phyloP scores from a whole-genome alignment of 371 early-diverging fungal species.

The Ordospora colligata region DNA sequence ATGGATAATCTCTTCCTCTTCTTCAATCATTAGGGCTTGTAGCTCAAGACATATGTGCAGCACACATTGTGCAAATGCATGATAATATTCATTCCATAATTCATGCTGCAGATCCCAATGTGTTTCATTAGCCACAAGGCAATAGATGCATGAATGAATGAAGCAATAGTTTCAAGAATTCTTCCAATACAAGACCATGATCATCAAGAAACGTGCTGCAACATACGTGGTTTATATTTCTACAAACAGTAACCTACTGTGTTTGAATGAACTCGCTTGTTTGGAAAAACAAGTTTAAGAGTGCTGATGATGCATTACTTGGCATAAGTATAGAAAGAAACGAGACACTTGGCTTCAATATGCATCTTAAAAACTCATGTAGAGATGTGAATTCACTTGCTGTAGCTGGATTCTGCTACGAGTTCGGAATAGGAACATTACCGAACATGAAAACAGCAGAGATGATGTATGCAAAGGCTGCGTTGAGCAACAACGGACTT shows the following conservation, averaged over 20 bases:
- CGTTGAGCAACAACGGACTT: constrained; percentile 62
- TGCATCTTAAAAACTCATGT: constrained; percentile 5
- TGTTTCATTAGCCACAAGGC: background rate
- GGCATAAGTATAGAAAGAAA: constrained; percentile 20
- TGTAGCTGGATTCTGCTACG: constrained; percentile 63
- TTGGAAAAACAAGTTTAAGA: background rate
- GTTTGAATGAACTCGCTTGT: background rate
- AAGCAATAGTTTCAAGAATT: background rate
- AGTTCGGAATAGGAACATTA: constrained; percentile 68
- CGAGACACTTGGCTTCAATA: constrained; percentile 13
- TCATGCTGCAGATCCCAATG: too few species aligned
- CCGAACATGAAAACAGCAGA: constrained; percentile 65
- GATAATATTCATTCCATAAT: too few species aligned
- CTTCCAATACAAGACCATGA: background rate
- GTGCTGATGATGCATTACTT: constrained; percentile 15
- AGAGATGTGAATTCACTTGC: constrained; percentile 56
- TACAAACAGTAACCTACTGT: background rate
- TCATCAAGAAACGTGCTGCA: background rate
- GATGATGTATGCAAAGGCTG: constrained; percentile 64
- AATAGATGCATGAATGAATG: background rate
- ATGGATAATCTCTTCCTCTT: constrained; percentile 46
- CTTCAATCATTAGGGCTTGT: constrained; percentile 33
- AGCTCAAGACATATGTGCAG: background rate
- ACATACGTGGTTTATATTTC: background rate
- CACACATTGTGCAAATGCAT: background rate